phyloP scores from a whole-genome alignment of 2,329 filamentous ascomycete species.

The Westerdykella aurantiaca region DNA sequence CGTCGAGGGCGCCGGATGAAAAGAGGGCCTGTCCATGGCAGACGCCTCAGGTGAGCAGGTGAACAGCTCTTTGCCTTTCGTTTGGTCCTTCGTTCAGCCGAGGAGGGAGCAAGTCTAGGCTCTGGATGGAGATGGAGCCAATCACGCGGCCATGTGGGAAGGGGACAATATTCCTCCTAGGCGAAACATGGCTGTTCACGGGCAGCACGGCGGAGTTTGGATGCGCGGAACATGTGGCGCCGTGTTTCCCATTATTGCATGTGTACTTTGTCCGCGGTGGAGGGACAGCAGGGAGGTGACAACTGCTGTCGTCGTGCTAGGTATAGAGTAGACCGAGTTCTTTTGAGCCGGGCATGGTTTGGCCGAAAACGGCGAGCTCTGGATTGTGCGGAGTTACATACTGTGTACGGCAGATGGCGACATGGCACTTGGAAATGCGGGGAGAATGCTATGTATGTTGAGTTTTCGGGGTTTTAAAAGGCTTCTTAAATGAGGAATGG shows the following conservation, averaged over 20 bases:
- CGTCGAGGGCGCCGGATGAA: conserved; percentile 7
- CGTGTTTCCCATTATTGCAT: conserved; percentile 4
- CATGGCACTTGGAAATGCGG: too few relatives aligned
- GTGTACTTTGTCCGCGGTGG: neutral
- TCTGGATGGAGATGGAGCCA: neutral
- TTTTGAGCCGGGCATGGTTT: too few relatives aligned
- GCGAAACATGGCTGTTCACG: conserved; percentile 11
- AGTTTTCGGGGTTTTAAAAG: too few relatives aligned
- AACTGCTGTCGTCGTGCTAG: too few relatives aligned
- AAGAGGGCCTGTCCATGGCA: conserved; percentile 6
- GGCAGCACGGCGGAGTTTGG: conserved; percentile 10
- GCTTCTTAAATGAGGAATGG: too few relatives aligned
- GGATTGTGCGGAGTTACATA: too few relatives aligned
- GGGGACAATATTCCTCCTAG: conserved; percentile 10
- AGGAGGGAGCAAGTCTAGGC: neutral
- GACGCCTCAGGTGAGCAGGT: conserved; percentile 23
- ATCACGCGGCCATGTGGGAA: neutral
- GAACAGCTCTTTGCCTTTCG: conserved; percentile 9
- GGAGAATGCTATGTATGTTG: too few relatives aligned
- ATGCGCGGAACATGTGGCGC: conserved; percentile 15
- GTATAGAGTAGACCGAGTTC: too few relatives aligned
- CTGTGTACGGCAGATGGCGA: too few relatives aligned
- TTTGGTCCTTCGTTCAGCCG: neutral
- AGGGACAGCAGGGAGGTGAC: neutral
- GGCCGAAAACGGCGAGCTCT: too few relatives aligned